Base-by-base conservation (phyloP, 2,329 filamentous ascomycete species). In the Fusarium udum region DNA sequence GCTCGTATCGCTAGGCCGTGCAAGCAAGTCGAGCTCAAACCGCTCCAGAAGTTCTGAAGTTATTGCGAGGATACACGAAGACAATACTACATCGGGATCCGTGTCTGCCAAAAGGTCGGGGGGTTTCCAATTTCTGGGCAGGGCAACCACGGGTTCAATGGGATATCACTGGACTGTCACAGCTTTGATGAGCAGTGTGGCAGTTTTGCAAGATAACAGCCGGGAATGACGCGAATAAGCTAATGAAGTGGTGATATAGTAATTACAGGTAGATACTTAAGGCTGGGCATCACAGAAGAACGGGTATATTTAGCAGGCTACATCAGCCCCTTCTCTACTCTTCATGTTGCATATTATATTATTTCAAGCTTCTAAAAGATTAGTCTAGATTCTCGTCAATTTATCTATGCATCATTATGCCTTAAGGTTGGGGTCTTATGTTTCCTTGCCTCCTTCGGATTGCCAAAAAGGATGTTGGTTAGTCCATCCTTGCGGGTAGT, bases 151-250 rank as follows among this genome's bases (percentile, higher is more conserved):
- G 0, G 40, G 34, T 2, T 71, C 67, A 6, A 49, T 76, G 46
- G 74, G 74, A 2, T 69, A 72, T 22, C 59, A 72, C 18, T 76
- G 69, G 63, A 31, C 62, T 12, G 31, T 76, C 4, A 64, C 70
- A 52, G 73, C 66, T 12, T 16, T 72, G 3, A 60, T 69, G 46
- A 75, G 64, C 6, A 67, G 62, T 4, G 32, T 75, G 32, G 14
- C 28, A 7, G 22, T 73, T 2, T 24, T 69, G 7, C 69, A 72
- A 22, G 34, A 69, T 45, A 22, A 22, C 9, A 58, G 28, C 15
- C 45, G 14, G 10, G n/a, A 9, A 3, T 28, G 13, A 20, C 11
- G 28, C 7, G 4, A 4, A 37, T 9, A 15, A 3, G 0, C 24
- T 26, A 5, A 1, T n/a, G 24, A 5, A 37, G 5, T 12, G 12